Evolutionary conservation across 257 asterid species (phyloP).

Genomic region (Nicotiana tabacum): DNA sequence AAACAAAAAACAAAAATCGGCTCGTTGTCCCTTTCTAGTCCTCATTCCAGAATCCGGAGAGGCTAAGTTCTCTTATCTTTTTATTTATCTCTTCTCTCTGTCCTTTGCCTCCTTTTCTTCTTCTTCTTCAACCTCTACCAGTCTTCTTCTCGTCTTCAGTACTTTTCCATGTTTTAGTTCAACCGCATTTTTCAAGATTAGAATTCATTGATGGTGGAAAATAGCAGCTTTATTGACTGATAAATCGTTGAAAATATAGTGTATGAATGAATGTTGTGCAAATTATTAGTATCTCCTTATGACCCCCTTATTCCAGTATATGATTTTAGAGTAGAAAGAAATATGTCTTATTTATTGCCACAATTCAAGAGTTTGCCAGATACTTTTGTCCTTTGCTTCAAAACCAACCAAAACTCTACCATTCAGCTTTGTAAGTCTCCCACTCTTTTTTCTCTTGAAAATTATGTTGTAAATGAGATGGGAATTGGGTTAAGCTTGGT

Average conservation of each 20-base stretch:
- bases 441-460: neutral
- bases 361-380: conserved; percentile 92
- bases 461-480: neutral
- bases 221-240: conserved; percentile 17
- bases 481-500: neutral
- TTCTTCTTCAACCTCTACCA: neutral
- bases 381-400: conserved; percentile 57
- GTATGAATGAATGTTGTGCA: conserved; percentile 1
- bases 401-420: conserved; percentile 43
- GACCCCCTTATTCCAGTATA: conserved; percentile 11
- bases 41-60: conserved; percentile 23
- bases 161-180: neutral
- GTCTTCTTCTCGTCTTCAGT: neutral
- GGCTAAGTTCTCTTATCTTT: conserved; percentile 50
- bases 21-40: conserved; percentile 37
- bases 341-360: conserved; percentile 87
- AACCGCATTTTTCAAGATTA: neutral
- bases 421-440: conserved; percentile 38
- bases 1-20: neutral
- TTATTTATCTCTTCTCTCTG: conserved; percentile 24
- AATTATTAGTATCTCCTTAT: conserved; percentile 2
- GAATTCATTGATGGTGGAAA: neutral
- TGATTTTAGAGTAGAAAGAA: conserved; percentile 29
- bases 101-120: conserved; percentile 1
- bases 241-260: neutral